Evolutionary conservation across 768 basidiomycete genomes (phyloP), one percentile per base, ranked within the genome.

Genomic region (Suillus variegatus): DNA sequence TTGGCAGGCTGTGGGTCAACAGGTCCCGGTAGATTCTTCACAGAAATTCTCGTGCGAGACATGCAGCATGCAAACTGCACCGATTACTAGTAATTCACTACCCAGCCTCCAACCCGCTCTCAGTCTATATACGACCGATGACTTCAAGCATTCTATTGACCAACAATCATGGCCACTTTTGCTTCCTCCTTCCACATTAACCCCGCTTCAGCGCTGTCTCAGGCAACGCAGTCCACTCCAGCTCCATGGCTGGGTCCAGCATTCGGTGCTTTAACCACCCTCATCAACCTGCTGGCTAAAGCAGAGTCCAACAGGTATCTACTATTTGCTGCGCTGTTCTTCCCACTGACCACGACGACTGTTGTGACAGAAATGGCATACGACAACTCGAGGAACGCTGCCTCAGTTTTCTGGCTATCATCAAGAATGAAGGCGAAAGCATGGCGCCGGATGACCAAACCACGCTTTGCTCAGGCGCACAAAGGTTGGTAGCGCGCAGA

Each of bases 301-400:
- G 82, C 86, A 14, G 66, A 75, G 2, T 75, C 77, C 2, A 88
- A 88, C 72, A 80, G 78, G 86, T 85, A 69, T 22, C 70, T 43
- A 43, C 6, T 18, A 18, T 43, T 43, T 7, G 3, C n/a, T 20
- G 8, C 1, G n/a, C 4, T 20, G 40, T 57, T 5, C 57, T 18
- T 47, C 16, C 58, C 41, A 57, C 49, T 18, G 22, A 28, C 35
- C 32, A 52, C n/a, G n/a, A 61, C 32, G 63, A 62, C 69, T 52
- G 40, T 22, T 22, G 3, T n/a, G 18, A 32, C 61, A 85, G 85
- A 66, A 70, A 78, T 60, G 80, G 81, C 51, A 79, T 83, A 40
- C 70, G 69, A 32, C 84, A 82, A 64, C 78, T 86, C 6, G 75
- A 79, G 28, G 82, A 84, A 67, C 78, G 85, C 55, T 85, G 82